Percentiles rank a stretch among this genome's conserved stretches.
phyloP scores from a whole-genome alignment of 768 basidiomycete species.

The Tylopilus vinaceipallidus region DNA sequence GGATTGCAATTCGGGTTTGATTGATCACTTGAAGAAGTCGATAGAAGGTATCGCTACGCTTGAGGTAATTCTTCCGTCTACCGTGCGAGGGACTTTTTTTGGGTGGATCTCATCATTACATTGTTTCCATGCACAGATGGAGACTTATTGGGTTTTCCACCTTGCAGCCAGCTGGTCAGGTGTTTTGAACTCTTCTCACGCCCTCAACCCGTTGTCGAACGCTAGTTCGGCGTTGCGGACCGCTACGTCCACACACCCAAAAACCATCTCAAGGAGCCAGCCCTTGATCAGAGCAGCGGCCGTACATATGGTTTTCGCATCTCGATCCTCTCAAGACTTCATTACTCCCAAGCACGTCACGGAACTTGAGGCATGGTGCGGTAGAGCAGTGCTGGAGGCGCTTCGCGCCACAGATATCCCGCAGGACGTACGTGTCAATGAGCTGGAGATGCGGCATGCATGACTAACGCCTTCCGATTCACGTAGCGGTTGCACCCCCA shows the following conservation, averaged over 20 bases:
- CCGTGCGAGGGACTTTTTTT: neutral
- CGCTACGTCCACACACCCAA: conserved; percentile 4
- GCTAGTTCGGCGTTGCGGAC: conserved; percentile 41
- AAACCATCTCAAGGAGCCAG: conserved; percentile 4
- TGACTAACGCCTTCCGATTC: conserved; percentile 11
- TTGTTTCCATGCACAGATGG: conserved; percentile 56
- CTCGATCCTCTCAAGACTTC: conserved; percentile 66
- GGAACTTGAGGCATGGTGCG: conserved; percentile 60
- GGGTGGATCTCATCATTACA: neutral
- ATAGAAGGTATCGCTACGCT: conserved; percentile 59
- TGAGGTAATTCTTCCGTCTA: conserved; percentile 46
- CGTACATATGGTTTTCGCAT: conserved; percentile 81
- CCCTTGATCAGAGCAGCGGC: conserved; percentile 69
- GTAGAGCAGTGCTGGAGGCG: conserved; percentile 58
- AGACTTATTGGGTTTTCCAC: conserved; percentile 80
- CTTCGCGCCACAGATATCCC: conserved; percentile 47
- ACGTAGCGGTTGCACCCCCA: conserved; percentile 52
- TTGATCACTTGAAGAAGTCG: conserved; percentile 50
- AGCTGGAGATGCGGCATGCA: neutral
- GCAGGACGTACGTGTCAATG: conserved; percentile 40
- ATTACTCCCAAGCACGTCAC: conserved; percentile 68
- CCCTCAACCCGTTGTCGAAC: conserved; percentile 41
- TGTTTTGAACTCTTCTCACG: conserved; percentile 22
- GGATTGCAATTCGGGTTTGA: conserved; percentile 66
- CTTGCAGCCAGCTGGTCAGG: conserved; percentile 68